Base-by-base conservation (phyloP, 2,329 filamentous ascomycete genomes). In the Aspergillus neoniger region DNA sequence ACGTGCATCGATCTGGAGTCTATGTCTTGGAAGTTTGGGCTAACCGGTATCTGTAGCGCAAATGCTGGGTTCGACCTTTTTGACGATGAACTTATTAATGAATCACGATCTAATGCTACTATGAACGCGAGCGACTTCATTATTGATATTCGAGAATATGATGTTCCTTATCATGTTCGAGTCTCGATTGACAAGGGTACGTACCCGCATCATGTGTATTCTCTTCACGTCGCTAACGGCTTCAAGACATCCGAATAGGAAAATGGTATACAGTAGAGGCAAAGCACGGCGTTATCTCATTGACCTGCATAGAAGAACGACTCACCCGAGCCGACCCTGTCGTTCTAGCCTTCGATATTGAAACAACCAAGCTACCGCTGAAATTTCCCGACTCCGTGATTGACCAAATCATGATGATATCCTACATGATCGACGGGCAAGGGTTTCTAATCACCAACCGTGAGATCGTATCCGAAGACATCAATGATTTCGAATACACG, bases 381-480 rank as follows among this genome's bases (percentile, higher is more conserved):
- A 99, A 99, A 76, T 99, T 99, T 69, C 96, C 95, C 25, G 96
- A 99, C 73, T 89, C 95, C 1, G 86, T 92, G 4, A 89, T 96
- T 64, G 95, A 99, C 78, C 94, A 96, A 75, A 90, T 99, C 72
- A 99, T 99, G 93, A 99, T 99, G 95, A 94, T 99, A 75, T 99
- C 96, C 32, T 99, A 99, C 81, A 99, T 99, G 96, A 98, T 99
- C 70, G 95, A 99, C 69, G 96, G 95, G 0, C 93, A 96, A 77
- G 95, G 95, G 4, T 99, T 98, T 69, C 82, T 99, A 38, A 98
- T 99, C 76, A 99, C 95, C 5, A 99, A 99, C 74, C 88, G 96
- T 70, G 93, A 98, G 74, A 96, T 99, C 62, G 92, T 99, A 9
- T 96, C 94, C 0, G 94, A 99, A 76, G 93, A 99, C 71, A 99